Evolutionary conservation across 2,329 filamentous ascomycete species (phyloP).

Genomic region (Fusarium albidum): DNA sequence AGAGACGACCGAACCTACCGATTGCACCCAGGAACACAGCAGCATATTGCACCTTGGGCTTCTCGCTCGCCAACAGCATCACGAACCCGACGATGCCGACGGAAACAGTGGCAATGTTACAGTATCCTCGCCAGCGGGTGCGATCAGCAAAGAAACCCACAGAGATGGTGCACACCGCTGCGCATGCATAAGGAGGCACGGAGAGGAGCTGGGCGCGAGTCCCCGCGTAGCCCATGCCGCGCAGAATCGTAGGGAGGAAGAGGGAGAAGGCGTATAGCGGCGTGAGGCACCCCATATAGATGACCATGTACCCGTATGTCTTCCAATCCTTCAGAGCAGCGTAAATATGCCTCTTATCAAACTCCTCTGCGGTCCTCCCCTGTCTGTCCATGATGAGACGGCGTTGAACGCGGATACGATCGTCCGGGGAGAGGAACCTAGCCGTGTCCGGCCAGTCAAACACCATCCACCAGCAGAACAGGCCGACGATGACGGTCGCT

Average conservation of each 20-base stretch:
- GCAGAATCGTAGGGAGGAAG: constrained; percentile 67
- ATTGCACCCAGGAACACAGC: constrained; percentile 73
- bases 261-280: constrained; percentile 62
- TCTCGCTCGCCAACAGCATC: constrained; percentile 67
- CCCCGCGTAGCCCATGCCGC: constrained; percentile 41
- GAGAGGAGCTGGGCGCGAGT: constrained; percentile 64
- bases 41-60: constrained; percentile 69
- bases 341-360: constrained; percentile 75
- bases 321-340: constrained; percentile 80
- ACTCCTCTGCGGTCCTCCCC: constrained; percentile 72
- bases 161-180: constrained; percentile 67
- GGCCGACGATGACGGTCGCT: constrained; percentile 70
- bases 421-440: constrained; percentile 70
- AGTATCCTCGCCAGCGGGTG: constrained; percentile 69
- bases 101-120: constrained; percentile 69
- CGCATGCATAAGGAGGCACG: constrained; percentile 67
- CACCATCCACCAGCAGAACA: constrained; percentile 75
- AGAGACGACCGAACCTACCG: constrained; percentile 2
- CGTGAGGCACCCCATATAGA: constrained; percentile 58
- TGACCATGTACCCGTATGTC: constrained; percentile 62
- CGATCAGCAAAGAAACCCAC: constrained; percentile 73
- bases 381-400: constrained; percentile 75
- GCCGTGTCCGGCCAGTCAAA: constrained; percentile 82
- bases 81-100: constrained; percentile 71
- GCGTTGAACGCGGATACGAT: constrained; percentile 73